phyloP scores from a whole-genome alignment of 2,329 filamentous ascomycete genomes.

The Aspergillus sp. region DNA sequence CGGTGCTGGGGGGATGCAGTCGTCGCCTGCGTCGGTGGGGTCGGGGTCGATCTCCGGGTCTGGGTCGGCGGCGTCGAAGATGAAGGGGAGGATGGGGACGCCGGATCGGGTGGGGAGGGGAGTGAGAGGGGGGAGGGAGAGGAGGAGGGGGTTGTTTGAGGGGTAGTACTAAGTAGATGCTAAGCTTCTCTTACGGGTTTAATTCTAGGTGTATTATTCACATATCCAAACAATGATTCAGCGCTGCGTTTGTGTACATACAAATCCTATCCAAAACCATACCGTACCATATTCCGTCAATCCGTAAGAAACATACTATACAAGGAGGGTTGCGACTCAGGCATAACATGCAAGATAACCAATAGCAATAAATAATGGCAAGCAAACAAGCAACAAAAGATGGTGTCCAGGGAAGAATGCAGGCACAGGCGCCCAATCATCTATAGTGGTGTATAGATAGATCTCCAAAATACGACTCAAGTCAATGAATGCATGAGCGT shows the following conservation, averaged over 20 bases:
- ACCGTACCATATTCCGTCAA: slow-evolving; percentile 6
- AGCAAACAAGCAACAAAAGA: slow-evolving; percentile 2
- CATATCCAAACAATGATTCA: background rate
- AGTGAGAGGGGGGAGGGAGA: slow-evolving; percentile 17
- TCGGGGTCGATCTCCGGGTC: slow-evolving; percentile 5
- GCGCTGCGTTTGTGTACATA: slow-evolving; percentile 8
- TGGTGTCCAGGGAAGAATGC: background rate
- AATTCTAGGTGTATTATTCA: background rate
- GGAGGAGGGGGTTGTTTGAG: slow-evolving; percentile 25
- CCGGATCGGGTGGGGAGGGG: slow-evolving; percentile 17
- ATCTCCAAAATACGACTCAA: background rate
- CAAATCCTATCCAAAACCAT: slow-evolving; percentile 3
- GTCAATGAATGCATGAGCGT: background rate
- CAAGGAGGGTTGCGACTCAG: slow-evolving; percentile 1
- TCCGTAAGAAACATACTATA: slow-evolving; percentile 13
- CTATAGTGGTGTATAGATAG: background rate
- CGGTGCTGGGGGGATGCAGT: background rate
- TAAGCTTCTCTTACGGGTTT: too few relatives aligned
- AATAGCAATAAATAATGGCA: background rate
- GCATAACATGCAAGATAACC: background rate
- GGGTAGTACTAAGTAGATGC: slow-evolving; percentile 15
- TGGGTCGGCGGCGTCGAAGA: background rate
- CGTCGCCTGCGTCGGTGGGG: slow-evolving; percentile 11
- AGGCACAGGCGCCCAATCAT: background rate
- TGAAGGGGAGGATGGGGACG: slow-evolving; percentile 16